Conservation (phyloP, 2,329 filamentous ascomycete genomes). For the Penicillium italicum region DNA sequence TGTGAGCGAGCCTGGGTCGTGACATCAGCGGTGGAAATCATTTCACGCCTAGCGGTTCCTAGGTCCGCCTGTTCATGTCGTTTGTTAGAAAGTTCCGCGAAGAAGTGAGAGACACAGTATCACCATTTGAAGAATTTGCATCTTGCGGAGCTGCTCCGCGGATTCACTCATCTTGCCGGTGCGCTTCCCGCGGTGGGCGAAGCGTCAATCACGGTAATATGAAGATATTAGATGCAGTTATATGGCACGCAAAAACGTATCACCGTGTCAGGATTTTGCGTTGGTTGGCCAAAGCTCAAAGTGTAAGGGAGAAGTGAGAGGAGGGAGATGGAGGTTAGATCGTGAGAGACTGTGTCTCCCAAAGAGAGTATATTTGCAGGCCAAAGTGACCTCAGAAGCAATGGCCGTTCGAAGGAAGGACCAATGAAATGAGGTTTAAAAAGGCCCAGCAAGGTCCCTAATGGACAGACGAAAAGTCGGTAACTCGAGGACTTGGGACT, state of each 20-base stretch:
- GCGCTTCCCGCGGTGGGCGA: not conserved
- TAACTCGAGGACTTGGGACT: not conserved
- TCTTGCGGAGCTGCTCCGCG: not conserved
- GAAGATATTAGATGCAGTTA: not conserved
- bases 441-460: too few relatives aligned
- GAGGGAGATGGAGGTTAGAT: not conserved
- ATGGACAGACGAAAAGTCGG: not conserved
- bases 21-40: not conserved
- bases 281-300: not conserved
- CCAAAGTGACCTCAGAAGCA: not conserved
- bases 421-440: not conserved
- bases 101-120: not conserved
- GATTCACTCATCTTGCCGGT: not conserved
- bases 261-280: not conserved
- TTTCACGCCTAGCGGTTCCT: constrained; percentile 1
- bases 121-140: not conserved
- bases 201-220: not conserved
- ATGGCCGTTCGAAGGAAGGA: not conserved
- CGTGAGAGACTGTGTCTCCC: not conserved
- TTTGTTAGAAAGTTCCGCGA: not conserved
- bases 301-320: not conserved
- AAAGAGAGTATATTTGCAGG: not conserved
- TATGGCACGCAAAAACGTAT: not conserved
- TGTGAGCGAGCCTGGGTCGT: not conserved
- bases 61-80: not conserved